Conservation (phyloP, 1,139 yeast species). For the Suhomyces terraborum region DNA sequence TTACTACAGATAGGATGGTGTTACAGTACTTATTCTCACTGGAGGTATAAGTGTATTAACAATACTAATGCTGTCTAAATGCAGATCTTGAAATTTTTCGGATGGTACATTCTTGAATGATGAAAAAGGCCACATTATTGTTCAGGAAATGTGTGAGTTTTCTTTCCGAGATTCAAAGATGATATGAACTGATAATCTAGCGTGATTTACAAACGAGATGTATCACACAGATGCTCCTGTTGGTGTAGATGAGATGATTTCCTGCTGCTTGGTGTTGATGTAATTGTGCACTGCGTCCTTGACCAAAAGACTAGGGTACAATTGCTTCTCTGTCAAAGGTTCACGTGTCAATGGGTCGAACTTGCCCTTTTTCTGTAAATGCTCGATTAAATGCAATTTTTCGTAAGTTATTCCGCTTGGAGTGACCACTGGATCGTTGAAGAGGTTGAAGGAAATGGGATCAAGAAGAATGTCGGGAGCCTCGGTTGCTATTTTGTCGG, state of each 20-base stretch:
- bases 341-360: conserved; percentile 46
- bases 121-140: too few relatives aligned
- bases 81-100: too few relatives aligned
- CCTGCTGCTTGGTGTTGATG: conserved; percentile 13
- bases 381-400: conserved; percentile 39
- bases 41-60: too few relatives aligned
- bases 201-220: too few relatives aligned
- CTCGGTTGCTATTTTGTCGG: conserved; percentile 23
- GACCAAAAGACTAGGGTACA: conserved; percentile 46
- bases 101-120: background rate
- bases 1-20: too few relatives aligned
- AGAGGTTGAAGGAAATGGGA: conserved; percentile 50
- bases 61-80: too few relatives aligned
- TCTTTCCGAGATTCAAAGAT: too few relatives aligned
- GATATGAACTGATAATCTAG: too few relatives aligned
- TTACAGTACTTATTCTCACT: too few relatives aligned
- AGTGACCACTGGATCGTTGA: conserved; percentile 50
- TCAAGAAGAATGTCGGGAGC: conserved; percentile 49
- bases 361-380: conserved; percentile 35
- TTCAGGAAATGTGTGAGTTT: too few relatives aligned
- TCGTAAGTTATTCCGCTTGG: conserved; percentile 55
- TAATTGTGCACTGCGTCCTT: conserved; percentile 41
- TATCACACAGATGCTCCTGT: background rate
- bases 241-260: background rate
- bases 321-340: conserved; percentile 37